Evolutionary conservation across 2,329 filamentous ascomycete species (phyloP), one percentile per base, ranked within the genome.

Genomic region (Nemania bipapillata): DNA sequence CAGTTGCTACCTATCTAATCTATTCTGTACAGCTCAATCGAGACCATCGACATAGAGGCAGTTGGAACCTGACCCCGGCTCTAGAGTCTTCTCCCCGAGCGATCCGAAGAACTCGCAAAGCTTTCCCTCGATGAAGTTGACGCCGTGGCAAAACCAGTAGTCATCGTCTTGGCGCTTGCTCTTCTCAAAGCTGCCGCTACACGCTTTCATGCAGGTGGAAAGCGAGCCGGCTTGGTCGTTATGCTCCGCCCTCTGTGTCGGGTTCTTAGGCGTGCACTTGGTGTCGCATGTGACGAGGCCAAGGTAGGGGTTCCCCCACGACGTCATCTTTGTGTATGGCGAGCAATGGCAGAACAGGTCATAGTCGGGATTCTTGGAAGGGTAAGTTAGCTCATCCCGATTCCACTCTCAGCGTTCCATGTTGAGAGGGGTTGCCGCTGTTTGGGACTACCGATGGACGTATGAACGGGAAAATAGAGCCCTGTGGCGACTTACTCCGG

Each of bases 91-190:
- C 40, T 62, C 42, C 6, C 74, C 74, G 9, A 74, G n/a, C 17
- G 61, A 42, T 17, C 73, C 74, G 52, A 76, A 67, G 26, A 75
- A 76, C 59, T 75, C 73, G 69, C 74, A 76, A 6, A 73, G 70
- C 62, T 76, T 56, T 37, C 74, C 74, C 40, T 74, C 28, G 8
- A 69, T 42, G 63, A 75, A 75, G 65, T 76, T 75, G 15, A 76
- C 73, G 24, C 73, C 74, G 60, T 75, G 74, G 68, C 74, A 76
- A 28, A 71, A 75, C 74, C 74, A 76, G 63, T 74, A 72, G 15
- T 71, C 69, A 3, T 60, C 63, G 24, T 32, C 20, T 15, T 59
- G 66, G 1, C 70, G 70, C 54, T 72, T 73, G 1, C 65, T 53
- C 63, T 73, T 74, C 68, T 75, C 72, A 35, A 73, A 76, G 24